Conservation (phyloP, 306 rosid genomes). For the Malus sylvestris region DNA sequence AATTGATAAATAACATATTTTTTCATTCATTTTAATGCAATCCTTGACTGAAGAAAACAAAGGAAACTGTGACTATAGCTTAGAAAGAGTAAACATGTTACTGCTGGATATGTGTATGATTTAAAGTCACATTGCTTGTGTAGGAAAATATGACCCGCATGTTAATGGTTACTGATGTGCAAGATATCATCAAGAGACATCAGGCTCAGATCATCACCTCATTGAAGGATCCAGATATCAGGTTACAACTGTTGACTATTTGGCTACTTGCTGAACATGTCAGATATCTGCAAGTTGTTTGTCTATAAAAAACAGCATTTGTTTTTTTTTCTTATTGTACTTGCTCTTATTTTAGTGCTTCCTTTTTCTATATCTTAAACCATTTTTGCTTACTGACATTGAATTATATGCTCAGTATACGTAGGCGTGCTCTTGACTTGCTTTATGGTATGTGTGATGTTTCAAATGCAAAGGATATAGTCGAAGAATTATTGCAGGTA, state of each 20-base stretch:
- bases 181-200: conserved; percentile 95
- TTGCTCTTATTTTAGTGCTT: background rate
- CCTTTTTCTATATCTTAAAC: background rate
- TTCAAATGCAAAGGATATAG: conserved; percentile 98
- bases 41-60: background rate
- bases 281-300: background rate
- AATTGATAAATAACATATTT: background rate
- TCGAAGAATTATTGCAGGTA: conserved; percentile 97
- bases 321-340: background rate
- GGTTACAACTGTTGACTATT: conserved; percentile 39
- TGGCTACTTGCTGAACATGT: conserved; percentile 21
- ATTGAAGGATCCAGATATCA: conserved; percentile 97
- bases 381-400: conserved; percentile 19
- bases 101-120: conserved; percentile 12
- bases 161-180: conserved; percentile 98
- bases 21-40: background rate
- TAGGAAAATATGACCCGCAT: conserved; percentile 99
- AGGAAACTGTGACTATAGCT: background rate
- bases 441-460: conserved; percentile 99
- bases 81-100: conserved; percentile 18
- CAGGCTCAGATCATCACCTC: conserved; percentile 99
- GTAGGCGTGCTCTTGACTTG: conserved; percentile 98
- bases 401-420: conserved; percentile 57
- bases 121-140: conserved; percentile 30
- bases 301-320: background rate